A percentile compares a stretch with the other conserved stretches of the same genome.
phyloP scores from a whole-genome alignment of 805 yeast genomes.

The Brettanomyces anomalus region DNA sequence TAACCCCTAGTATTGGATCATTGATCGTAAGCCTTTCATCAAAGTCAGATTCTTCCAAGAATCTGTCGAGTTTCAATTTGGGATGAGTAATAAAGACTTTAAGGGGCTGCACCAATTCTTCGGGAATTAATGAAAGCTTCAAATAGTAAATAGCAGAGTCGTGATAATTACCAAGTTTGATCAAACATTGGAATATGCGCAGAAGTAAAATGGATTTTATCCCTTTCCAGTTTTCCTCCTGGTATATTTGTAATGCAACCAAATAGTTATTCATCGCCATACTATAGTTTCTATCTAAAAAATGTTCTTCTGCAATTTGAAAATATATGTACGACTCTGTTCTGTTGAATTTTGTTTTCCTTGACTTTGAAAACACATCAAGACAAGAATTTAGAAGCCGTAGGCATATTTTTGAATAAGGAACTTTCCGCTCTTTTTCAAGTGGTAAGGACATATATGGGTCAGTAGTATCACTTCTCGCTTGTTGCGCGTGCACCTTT shows the following conservation, averaged over 20 bases:
- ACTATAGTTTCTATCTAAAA: slow-evolving; percentile 23
- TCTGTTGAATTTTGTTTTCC: slow-evolving; percentile 27
- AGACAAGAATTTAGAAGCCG: slow-evolving; percentile 28
- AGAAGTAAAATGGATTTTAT: slow-evolving; percentile 26
- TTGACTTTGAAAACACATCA: slow-evolving; percentile 28
- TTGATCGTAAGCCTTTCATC: slow-evolving; percentile 8
- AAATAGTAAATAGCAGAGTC: slow-evolving; percentile 27
- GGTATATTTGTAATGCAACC: slow-evolving; percentile 28
- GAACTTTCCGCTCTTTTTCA: slow-evolving; percentile 15
- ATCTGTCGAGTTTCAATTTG: not conserved
- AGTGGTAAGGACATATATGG: slow-evolving; percentile 19
- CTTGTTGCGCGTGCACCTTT: not conserved
- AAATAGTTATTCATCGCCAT: slow-evolving; percentile 35
- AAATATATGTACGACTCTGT: slow-evolving; percentile 35
- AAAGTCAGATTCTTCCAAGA: slow-evolving; percentile 3
- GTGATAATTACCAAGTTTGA: slow-evolving; percentile 21
- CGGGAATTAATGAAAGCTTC: slow-evolving; percentile 23
- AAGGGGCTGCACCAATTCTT: slow-evolving; percentile 4
- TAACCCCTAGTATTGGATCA: slow-evolving; percentile 12
- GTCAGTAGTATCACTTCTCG: slow-evolving; percentile 10
- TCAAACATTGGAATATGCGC: slow-evolving; percentile 32
- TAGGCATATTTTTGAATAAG: slow-evolving; percentile 12
- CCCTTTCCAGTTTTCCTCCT: slow-evolving; percentile 33
- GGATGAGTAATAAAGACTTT: slow-evolving; percentile 2
- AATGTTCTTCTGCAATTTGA: slow-evolving; percentile 43